Conservation (phyloP, 768 basidiomycete genomes). For the Hericium rajendrae region DNA sequence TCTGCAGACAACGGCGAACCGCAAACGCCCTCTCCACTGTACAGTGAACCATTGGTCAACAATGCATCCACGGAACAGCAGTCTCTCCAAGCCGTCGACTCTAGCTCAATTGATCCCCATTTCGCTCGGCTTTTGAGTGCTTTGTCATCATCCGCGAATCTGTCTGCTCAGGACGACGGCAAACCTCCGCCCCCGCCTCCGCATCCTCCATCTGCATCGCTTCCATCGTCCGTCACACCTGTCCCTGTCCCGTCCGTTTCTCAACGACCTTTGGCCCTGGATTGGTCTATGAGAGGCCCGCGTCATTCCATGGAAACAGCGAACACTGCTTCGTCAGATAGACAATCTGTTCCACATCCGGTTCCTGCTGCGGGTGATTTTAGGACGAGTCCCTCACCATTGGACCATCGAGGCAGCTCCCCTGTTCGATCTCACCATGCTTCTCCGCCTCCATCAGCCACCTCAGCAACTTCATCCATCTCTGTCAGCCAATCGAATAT, state of each 20-base stretch:
- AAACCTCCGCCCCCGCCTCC: background rate
- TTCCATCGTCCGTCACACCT: background rate
- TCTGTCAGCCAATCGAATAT: conserved; percentile 15
- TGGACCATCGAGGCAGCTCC: background rate
- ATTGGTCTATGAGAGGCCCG: conserved; percentile 1
- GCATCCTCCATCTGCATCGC: background rate
- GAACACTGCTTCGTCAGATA: no score
- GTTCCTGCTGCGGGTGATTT: background rate
- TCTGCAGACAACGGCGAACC: conserved; percentile 52
- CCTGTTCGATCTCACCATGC: background rate
- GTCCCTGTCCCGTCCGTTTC: background rate
- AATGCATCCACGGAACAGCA: conserved; percentile 18
- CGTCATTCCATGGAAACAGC: background rate
- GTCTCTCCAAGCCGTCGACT: conserved; percentile 21
- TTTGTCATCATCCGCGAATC: conserved; percentile 43
- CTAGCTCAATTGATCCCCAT: conserved; percentile 50
- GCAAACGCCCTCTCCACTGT: conserved; percentile 55
- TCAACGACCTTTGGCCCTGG: background rate
- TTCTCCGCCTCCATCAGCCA: background rate
- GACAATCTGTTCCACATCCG: background rate
- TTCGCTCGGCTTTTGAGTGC: conserved; percentile 59
- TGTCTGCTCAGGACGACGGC: background rate
- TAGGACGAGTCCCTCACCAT: background rate
- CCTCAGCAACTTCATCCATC: background rate
- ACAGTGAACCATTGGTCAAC: conserved; percentile 31